Conservation (phyloP, 306 rosid genomes). For the Lithocarpus polystachyus region DNA sequence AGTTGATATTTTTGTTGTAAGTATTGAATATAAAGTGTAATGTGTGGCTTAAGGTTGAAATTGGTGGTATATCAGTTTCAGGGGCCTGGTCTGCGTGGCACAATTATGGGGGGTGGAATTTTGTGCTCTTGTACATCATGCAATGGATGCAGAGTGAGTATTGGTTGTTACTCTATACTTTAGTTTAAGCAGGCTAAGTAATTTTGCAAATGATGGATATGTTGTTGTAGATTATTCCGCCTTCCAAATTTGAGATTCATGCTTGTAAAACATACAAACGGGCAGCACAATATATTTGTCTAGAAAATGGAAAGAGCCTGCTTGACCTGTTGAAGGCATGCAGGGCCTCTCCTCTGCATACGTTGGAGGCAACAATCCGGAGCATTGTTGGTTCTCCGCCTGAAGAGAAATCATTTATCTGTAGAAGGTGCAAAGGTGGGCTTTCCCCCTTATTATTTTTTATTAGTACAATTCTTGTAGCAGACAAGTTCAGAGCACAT, state of each 20-base stretch:
- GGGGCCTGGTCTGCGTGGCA: conserved; percentile 79
- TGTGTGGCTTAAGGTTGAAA: conserved; percentile 14
- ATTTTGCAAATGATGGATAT: conserved; percentile 11
- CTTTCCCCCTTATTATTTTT: conserved; percentile 3
- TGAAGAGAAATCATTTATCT: conserved; percentile 67
- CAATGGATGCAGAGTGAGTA: conserved; percentile 78
- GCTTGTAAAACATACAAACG: conserved; percentile 88
- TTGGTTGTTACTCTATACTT: not conserved
- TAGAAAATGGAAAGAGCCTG: conserved; percentile 90
- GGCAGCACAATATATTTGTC: conserved; percentile 93
- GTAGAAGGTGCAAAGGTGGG: conserved; percentile 83
- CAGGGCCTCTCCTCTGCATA: conserved; percentile 66
- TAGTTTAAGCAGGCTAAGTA: conserved; percentile 21
- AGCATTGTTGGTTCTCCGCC: conserved; percentile 62
- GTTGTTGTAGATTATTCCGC: conserved; percentile 68
- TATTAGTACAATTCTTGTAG: not conserved
- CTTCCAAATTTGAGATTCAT: conserved; percentile 97
- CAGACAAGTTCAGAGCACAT: conserved; percentile 1
- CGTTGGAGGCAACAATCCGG: conserved; percentile 78
- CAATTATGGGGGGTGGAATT: conserved; percentile 80
- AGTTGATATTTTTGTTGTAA: not conserved
- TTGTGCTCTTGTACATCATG: conserved; percentile 75
- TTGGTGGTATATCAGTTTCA: conserved; percentile 32
- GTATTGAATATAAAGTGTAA: not conserved
- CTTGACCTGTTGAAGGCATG: conserved; percentile 85